A percentile compares a stretch with the other conserved stretches of the same genome.
Conservation (phyloP, 2,329 filamentous ascomycete species). For the Trichoderma sp. region DNA sequence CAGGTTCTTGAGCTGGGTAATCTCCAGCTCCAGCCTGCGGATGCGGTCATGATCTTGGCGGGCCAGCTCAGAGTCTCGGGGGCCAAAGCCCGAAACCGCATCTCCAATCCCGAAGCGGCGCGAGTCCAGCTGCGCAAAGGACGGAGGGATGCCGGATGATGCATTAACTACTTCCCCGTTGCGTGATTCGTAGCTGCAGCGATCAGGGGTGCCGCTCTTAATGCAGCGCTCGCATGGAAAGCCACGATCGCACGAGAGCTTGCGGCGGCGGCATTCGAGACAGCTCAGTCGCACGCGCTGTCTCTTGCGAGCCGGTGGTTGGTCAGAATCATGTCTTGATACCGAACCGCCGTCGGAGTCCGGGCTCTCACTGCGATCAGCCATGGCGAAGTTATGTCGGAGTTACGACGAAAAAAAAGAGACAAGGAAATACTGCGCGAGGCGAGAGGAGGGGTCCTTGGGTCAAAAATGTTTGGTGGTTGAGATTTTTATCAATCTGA, state of each 20-base stretch:
- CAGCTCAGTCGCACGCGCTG: slow-evolving; percentile 59
- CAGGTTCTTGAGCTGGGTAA: slow-evolving; percentile 54
- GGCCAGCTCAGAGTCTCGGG: slow-evolving; percentile 37
- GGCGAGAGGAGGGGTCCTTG: slow-evolving; percentile 25
- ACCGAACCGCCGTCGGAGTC: slow-evolving; percentile 36
- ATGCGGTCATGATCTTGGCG: slow-evolving; percentile 56
- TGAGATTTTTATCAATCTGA: slow-evolving; percentile 40
- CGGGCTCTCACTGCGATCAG: slow-evolving; percentile 39
- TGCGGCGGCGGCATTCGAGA: slow-evolving; percentile 58
- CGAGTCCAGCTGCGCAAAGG: slow-evolving; percentile 42
- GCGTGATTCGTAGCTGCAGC: slow-evolving; percentile 59
- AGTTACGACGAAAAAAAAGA: slow-evolving; percentile 32
- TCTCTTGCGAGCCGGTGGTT: slow-evolving; percentile 50
- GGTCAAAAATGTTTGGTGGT: slow-evolving; percentile 23
- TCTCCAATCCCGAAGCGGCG: slow-evolving; percentile 38
- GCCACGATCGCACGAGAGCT: slow-evolving; percentile 60
- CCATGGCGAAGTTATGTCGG: slow-evolving; percentile 29
- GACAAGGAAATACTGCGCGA: slow-evolving; percentile 14
- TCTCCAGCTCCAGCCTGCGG: slow-evolving; percentile 56
- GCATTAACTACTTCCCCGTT: slow-evolving; percentile 49
- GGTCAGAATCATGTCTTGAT: slow-evolving; percentile 30
- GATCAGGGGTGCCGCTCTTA: slow-evolving; percentile 59
- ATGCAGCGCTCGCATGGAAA: slow-evolving; percentile 61
- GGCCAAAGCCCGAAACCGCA: slow-evolving; percentile 29
- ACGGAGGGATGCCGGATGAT: slow-evolving; percentile 44